phyloP scores from a whole-genome alignment of 2,329 filamentous ascomycete species.

The Colletotrichum orchidophilum region DNA sequence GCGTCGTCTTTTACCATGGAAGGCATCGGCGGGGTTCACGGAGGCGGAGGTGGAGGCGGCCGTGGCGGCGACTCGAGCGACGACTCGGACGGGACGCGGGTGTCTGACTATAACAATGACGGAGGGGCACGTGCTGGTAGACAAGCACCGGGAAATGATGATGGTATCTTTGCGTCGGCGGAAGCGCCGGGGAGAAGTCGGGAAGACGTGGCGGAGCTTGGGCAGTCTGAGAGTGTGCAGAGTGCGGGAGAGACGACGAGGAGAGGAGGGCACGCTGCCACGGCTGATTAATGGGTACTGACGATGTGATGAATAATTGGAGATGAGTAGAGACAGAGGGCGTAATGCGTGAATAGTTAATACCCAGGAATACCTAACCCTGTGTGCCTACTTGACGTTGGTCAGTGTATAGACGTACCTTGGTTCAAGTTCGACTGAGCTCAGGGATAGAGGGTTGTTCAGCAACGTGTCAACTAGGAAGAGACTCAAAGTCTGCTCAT shows the following conservation, averaged over 20 bases:
- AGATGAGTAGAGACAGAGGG: not conserved
- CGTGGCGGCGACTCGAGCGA: constrained; percentile 37
- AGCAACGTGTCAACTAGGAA: too few species aligned
- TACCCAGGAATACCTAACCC: too few species aligned
- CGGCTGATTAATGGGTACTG: not conserved
- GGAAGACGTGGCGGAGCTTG: constrained; percentile 48
- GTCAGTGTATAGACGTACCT: not conserved
- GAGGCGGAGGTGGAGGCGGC: too few species aligned
- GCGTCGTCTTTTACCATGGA: constrained; percentile 82
- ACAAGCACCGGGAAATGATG: constrained; percentile 25
- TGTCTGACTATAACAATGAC: constrained; percentile 19
- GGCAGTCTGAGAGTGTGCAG: constrained; percentile 14
- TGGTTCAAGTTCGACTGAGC: not conserved
- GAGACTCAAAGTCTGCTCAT: not conserved
- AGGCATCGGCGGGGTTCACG: constrained; percentile 73
- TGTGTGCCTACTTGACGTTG: not conserved
- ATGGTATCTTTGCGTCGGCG: constrained; percentile 41
- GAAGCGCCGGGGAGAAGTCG: constrained; percentile 43
- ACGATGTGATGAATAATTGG: not conserved
- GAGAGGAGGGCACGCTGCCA: not conserved
- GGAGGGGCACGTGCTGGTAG: constrained; percentile 29
- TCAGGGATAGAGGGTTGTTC: not conserved
- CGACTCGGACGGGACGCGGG: constrained; percentile 23
- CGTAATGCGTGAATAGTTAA: not conserved
- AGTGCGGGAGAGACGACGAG: not conserved